Evolutionary conservation across 2,329 filamentous ascomycete genomes (phyloP).

Genomic region (Colletotrichum costaricense): DNA sequence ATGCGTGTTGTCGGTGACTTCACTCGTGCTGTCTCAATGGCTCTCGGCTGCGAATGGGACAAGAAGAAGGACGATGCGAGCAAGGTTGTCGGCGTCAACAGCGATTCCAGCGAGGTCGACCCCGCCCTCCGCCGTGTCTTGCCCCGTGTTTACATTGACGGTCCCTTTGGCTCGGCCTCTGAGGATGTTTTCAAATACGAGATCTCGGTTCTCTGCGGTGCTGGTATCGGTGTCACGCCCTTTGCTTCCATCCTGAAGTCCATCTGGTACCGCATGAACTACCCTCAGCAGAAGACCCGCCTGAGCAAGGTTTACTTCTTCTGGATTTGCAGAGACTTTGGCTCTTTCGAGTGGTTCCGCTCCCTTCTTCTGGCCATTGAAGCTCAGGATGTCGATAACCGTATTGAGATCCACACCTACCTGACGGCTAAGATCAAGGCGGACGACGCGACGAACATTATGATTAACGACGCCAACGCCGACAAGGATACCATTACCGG

Average conservation of each 20-base stretch:
- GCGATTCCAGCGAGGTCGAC: slow-evolving; percentile 70
- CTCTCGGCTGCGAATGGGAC: slow-evolving; percentile 81
- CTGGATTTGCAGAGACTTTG: slow-evolving; percentile 91
- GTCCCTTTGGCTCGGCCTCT: slow-evolving; percentile 86
- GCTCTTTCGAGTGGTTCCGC: slow-evolving; percentile 90
- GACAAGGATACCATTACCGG: slow-evolving; percentile 89
- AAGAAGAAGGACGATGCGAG: slow-evolving; percentile 67
- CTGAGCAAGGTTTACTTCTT: slow-evolving; percentile 92
- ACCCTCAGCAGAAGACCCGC: slow-evolving; percentile 81
- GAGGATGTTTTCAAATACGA: slow-evolving; percentile 94
- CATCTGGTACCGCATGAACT: slow-evolving; percentile 95
- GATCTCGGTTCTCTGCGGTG: slow-evolving; percentile 81
- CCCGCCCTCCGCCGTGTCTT: slow-evolving; percentile 79
- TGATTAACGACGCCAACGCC: slow-evolving; percentile 90
- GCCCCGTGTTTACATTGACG: slow-evolving; percentile 84
- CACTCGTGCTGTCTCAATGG: slow-evolving; percentile 75
- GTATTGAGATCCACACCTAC: slow-evolving; percentile 91
- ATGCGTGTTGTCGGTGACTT: slow-evolving; percentile 87
- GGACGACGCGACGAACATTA: slow-evolving; percentile 89
- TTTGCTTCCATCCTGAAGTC: slow-evolving; percentile 90
- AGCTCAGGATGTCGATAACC: slow-evolving; percentile 83
- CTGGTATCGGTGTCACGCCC: slow-evolving; percentile 87
- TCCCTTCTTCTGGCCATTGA: slow-evolving; percentile 87
- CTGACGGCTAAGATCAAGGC: slow-evolving; percentile 88
- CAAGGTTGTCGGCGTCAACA: slow-evolving; percentile 76